Conservation (phyloP, 2,329 filamentous ascomycete genomes). For the Talaromyces marneffei region DNA sequence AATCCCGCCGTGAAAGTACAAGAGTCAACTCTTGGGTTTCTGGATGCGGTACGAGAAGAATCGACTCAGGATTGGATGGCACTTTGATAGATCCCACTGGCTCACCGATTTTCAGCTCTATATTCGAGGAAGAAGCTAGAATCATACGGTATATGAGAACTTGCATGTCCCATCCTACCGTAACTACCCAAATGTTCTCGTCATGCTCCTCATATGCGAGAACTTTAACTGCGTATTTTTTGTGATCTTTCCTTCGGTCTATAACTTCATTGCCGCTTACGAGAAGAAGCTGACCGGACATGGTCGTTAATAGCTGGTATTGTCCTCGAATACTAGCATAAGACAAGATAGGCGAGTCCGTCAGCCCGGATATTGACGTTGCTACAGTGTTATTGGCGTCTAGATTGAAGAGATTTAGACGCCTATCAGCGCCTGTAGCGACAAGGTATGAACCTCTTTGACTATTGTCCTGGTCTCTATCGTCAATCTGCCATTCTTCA, state of each 20-base stretch:
- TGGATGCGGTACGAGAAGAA: slow-evolving; percentile 49
- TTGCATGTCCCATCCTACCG: slow-evolving; percentile 57
- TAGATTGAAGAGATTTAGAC: slow-evolving; percentile 42
- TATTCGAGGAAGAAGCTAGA: background rate
- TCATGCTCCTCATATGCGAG: slow-evolving; percentile 32
- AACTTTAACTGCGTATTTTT: slow-evolving; percentile 55
- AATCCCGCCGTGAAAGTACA: slow-evolving; percentile 52
- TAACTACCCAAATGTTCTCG: slow-evolving; percentile 43
- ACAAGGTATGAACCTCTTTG: slow-evolving; percentile 29
- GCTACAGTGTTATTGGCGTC: slow-evolving; percentile 18
- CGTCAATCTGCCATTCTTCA: slow-evolving; percentile 28
- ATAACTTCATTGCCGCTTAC: slow-evolving; percentile 41
- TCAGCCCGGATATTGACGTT: slow-evolving; percentile 25
- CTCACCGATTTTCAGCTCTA: slow-evolving; percentile 20
- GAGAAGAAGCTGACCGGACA: slow-evolving; percentile 54
- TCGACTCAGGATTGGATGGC: slow-evolving; percentile 53
- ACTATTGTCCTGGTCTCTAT: slow-evolving; percentile 12
- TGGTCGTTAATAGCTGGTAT: slow-evolving; percentile 50
- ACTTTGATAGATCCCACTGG: slow-evolving; percentile 26
- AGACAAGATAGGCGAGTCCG: slow-evolving; percentile 48
- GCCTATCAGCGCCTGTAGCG: slow-evolving; percentile 43
- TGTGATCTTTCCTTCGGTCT: slow-evolving; percentile 50
- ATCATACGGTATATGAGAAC: slow-evolving; percentile 46
- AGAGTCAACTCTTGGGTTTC: slow-evolving; percentile 46
- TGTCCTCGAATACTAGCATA: slow-evolving; percentile 38